A percentile compares a stretch with the other conserved stretches of the same genome.
These are phyloP conservation scores for Termitomyces sp. DNA, from an alignment of 768 basidiomycete genomes.

Conservation along the genomic window DNA sequence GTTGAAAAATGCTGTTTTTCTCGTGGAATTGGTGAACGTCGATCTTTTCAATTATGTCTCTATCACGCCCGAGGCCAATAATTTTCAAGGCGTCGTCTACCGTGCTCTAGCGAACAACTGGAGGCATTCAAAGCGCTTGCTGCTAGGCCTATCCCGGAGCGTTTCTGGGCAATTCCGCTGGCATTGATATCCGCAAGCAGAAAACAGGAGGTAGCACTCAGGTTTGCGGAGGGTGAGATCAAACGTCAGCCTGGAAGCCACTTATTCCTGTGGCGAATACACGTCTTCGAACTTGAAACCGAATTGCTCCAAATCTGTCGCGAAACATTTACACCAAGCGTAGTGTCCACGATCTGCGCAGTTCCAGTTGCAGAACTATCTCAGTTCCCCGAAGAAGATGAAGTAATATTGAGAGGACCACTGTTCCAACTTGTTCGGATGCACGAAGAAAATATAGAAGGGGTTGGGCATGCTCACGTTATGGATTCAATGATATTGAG, in stretches of 20 bases:
- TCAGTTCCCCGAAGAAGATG: slow-evolving; percentile 15
- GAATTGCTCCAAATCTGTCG: slow-evolving; percentile 12
- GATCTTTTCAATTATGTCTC: slow-evolving; percentile 19
- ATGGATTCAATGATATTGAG: slow-evolving; percentile 17
- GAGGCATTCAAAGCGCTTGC: slow-evolving; percentile 13
- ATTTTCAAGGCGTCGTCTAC: slow-evolving; percentile 15
- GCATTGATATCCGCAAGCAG: slow-evolving; percentile 16
- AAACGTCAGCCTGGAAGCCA: neutral
- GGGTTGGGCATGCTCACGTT: slow-evolving; percentile 5
- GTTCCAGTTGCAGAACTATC: slow-evolving; percentile 17
- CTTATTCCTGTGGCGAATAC: slow-evolving; percentile 16
- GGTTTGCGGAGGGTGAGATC: slow-evolving; percentile 10
- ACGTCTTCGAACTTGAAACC: slow-evolving; percentile 11
- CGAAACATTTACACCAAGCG: slow-evolving; percentile 13
- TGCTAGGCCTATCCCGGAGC: slow-evolving; percentile 14
- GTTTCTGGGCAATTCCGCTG: slow-evolving; percentile 19
- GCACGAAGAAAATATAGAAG: slow-evolving; percentile 8
- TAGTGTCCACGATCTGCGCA: slow-evolving; percentile 18
- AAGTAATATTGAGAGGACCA: slow-evolving; percentile 18
- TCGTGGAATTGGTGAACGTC: slow-evolving; percentile 19
- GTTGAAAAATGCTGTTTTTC: slow-evolving; percentile 16
- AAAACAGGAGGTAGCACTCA: slow-evolving; percentile 9
- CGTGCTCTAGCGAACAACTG: slow-evolving; percentile 14
- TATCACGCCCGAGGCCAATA: neutral
- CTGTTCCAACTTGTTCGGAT: slow-evolving; percentile 18